Evolutionary conservation across 306 rosid genomes (phyloP), one percentile per base, ranked within the genome.

Genomic region (Vigna angularis): DNA sequence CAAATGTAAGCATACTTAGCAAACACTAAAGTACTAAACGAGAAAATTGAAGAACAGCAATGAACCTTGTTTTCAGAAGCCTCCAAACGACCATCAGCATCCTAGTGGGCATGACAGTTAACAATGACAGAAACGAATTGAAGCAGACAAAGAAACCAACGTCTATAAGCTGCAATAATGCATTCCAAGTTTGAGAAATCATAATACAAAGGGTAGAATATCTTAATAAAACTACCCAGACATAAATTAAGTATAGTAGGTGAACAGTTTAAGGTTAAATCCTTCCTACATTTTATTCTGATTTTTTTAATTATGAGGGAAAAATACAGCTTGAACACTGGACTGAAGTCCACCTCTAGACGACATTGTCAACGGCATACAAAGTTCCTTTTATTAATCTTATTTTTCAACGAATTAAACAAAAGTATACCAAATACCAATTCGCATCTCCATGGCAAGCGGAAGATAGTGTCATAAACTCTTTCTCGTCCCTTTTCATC

Each of bases 381-480:
- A 74, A 16, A 65, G 63, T 26, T 28, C 4, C 65, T 77, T 79
- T 16, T 9, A 4, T 15, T 48, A 65, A 7, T 28, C 58, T 77
- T 65, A 38, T 24, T 20, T 69, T 76, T 72, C 18, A 72, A 76
- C 36, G 45, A 55, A 42, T 52, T 50, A 71, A 82, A 47, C 55
- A 34, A 73, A 84, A 73, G 77, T 78, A 76, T 26, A 68, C 18
- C 38, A 47, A 47, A 68, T 95, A 95, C 98, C 98, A 92, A 80
- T 95, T 95, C 99, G 64, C 99, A 95, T 91, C 99, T 90, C 99
- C 99, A 95, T 56, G 99, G 99, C 86, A 95, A 84, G 74, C 98
- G 99, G 82, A 95, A 95, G 83, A 95, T 91, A 0, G 98, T 93
- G 77, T 95, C 98, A 76, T 95, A 95, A 82, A 95, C 98, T 83